Conservation (phyloP, 371 early-diverging fungal species). For the Circinella minor region DNA sequence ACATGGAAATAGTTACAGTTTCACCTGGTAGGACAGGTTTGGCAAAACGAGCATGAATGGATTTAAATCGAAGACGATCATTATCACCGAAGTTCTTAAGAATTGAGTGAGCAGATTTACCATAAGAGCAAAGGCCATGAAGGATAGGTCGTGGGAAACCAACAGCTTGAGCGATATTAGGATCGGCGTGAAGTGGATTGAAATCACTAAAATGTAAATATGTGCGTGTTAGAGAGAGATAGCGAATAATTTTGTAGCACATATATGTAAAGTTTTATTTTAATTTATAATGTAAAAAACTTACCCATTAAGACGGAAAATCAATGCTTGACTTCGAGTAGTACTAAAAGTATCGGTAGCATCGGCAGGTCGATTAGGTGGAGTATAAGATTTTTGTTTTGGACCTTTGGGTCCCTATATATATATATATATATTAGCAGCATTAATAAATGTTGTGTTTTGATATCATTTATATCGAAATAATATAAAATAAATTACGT, state of each 20-base stretch:
- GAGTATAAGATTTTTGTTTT: slow-evolving; percentile 33
- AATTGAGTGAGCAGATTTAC: slow-evolving; percentile 61
- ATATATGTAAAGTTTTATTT: too few relatives aligned
- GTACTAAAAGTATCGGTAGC: slow-evolving; percentile 46
- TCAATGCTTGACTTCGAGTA: slow-evolving; percentile 58
- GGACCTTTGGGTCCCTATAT: slow-evolving; percentile 60
- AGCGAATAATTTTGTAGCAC: too few relatives aligned
- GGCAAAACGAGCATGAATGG: slow-evolving; percentile 69
- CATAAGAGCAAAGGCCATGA: slow-evolving; percentile 74
- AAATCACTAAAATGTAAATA: slow-evolving; percentile 49
- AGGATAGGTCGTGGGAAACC: slow-evolving; percentile 72
- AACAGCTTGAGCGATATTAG: slow-evolving; percentile 57
- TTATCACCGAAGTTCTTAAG: slow-evolving; percentile 57
- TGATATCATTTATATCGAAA: background rate
- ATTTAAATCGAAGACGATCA: slow-evolving; percentile 57
- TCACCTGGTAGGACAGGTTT: slow-evolving; percentile 74
- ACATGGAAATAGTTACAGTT: slow-evolving; percentile 65
- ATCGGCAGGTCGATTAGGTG: slow-evolving; percentile 61
- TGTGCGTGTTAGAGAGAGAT: background rate
- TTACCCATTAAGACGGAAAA: slow-evolving; percentile 70
- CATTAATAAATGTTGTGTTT: background rate
- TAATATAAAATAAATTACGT: slow-evolving; percentile 15
- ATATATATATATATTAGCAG: too few relatives aligned
- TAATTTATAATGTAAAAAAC: background rate
- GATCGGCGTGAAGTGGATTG: slow-evolving; percentile 73